Percentiles rank a stretch among this genome's conserved stretches.
These are phyloP conservation scores for Monotropa hypopitys DNA, from an alignment of 179 eudicot genomes.

Conservation along the genomic window DNA sequence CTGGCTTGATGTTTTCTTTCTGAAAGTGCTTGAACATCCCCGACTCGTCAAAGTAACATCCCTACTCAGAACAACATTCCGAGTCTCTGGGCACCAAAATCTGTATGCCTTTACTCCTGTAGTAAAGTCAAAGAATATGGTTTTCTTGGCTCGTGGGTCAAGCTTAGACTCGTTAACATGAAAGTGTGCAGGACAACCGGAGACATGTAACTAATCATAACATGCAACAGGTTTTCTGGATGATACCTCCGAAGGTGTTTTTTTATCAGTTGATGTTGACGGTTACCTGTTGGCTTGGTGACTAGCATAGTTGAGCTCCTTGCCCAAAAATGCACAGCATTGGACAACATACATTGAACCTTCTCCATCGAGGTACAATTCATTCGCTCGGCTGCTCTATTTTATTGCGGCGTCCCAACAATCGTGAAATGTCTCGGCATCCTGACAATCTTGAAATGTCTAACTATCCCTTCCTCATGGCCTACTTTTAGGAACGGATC, in stretches of 20 bases:
- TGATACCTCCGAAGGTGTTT: background rate
- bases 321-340: background rate
- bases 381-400: background rate
- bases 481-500: background rate
- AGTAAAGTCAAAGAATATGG: background rate
- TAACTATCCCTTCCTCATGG: background rate
- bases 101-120: background rate
- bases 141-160: background rate
- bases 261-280: background rate
- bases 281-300: background rate
- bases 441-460: background rate
- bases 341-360: background rate
- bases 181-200: background rate
- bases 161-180: background rate
- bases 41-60: conserved; percentile 1
- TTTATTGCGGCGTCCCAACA: background rate
- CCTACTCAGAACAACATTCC: background rate
- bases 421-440: background rate
- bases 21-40: background rate
- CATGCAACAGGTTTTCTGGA: background rate
- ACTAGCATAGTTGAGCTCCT: background rate
- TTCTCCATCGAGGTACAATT: background rate
- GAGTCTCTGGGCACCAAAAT: background rate
- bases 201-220: background rate
- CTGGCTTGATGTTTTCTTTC: too few relatives aligned